phyloP scores from a whole-genome alignment of 1,284 basidiomycete genomes.

The Xerocomus amazonicus region DNA sequence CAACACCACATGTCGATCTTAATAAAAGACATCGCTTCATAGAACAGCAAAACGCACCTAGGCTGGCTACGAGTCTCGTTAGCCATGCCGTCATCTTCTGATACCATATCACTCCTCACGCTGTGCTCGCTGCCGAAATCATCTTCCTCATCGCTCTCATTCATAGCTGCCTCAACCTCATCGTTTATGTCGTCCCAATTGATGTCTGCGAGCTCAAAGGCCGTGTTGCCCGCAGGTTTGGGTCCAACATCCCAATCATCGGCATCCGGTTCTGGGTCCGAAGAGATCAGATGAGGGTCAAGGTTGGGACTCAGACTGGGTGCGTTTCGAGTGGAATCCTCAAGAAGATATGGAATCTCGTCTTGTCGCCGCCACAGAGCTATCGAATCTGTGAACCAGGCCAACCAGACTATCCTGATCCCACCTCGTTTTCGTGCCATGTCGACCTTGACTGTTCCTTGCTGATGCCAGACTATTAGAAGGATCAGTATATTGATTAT shows the following conservation, averaged over 20 bases:
- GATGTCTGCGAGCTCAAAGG: slow-evolving; percentile 51
- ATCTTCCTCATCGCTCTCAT: slow-evolving; percentile 61
- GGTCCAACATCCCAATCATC: slow-evolving; percentile 62
- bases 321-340: slow-evolving; percentile 39
- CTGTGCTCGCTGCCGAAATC: slow-evolving; percentile 35
- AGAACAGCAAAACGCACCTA: slow-evolving; percentile 22
- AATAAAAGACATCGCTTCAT: not conserved
- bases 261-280: slow-evolving; percentile 60
- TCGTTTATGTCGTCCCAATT: slow-evolving; percentile 80
- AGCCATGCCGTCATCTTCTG: slow-evolving; percentile 31
- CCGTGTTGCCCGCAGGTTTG: slow-evolving; percentile 24
- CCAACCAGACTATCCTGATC: slow-evolving; percentile 80
- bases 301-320: slow-evolving; percentile 46
- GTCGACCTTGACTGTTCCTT: slow-evolving; percentile 89
- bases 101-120: slow-evolving; percentile 33
- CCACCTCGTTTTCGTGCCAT: slow-evolving; percentile 65
- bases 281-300: slow-evolving; percentile 56
- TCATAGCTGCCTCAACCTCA: slow-evolving; percentile 85
- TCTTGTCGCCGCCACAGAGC: slow-evolving; percentile 76
- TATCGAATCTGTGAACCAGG: slow-evolving; percentile 87
- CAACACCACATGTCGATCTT: slow-evolving; percentile 5
- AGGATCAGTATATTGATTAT: not conserved
- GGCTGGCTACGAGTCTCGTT: slow-evolving; percentile 29
- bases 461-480: slow-evolving; percentile 39
- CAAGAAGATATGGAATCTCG: slow-evolving; percentile 69